A percentile compares a stretch with the other conserved stretches of the same genome.
These are phyloP conservation scores for Hyaloscypha bicolor DNA, from an alignment of 495 filamentous ascomycete species.

Conservation along the genomic window DNA sequence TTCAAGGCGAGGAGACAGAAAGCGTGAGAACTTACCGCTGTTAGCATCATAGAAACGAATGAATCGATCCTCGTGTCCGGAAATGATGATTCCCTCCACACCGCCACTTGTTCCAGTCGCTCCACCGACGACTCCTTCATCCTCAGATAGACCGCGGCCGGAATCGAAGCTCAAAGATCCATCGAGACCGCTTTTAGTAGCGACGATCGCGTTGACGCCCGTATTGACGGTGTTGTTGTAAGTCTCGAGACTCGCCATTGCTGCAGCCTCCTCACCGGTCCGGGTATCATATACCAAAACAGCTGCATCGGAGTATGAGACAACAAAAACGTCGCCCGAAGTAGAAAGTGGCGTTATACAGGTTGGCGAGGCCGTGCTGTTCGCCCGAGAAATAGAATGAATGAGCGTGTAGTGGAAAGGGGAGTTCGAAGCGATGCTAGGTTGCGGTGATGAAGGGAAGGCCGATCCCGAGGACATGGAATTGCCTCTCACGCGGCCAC, in stretches of 20 bases:
- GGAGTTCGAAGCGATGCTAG: slow-evolving; percentile 68
- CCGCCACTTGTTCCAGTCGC: slow-evolving; percentile 85
- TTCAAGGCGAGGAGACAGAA: neutral
- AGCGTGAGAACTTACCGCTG: slow-evolving; percentile 74
- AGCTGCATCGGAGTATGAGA: slow-evolving; percentile 86
- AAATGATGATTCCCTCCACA: slow-evolving; percentile 90
- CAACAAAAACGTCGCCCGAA: slow-evolving; percentile 90
- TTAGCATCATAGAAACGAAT: slow-evolving; percentile 98
- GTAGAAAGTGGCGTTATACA: slow-evolving; percentile 86
- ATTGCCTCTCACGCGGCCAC: slow-evolving; percentile 81
- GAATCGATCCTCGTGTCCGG: slow-evolving; percentile 92
- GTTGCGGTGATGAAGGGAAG: slow-evolving; percentile 89
- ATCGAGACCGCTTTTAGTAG: slow-evolving; percentile 80
- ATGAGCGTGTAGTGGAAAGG: slow-evolving; percentile 68
- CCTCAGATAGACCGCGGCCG: slow-evolving; percentile 60
- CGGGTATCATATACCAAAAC: slow-evolving; percentile 90
- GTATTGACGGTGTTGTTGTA: slow-evolving; percentile 85
- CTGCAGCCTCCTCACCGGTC: slow-evolving; percentile 86
- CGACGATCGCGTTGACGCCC: slow-evolving; percentile 89
- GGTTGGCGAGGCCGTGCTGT: slow-evolving; percentile 75
- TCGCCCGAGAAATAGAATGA: slow-evolving; percentile 75
- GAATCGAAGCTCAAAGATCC: slow-evolving; percentile 65
- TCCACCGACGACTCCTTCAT: slow-evolving; percentile 69
- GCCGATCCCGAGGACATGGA: slow-evolving; percentile 89
- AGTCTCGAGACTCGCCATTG: slow-evolving; percentile 90